Base-by-base conservation (phyloP, 164 flowering plant species). In the Magnolia officinalis region DNA sequence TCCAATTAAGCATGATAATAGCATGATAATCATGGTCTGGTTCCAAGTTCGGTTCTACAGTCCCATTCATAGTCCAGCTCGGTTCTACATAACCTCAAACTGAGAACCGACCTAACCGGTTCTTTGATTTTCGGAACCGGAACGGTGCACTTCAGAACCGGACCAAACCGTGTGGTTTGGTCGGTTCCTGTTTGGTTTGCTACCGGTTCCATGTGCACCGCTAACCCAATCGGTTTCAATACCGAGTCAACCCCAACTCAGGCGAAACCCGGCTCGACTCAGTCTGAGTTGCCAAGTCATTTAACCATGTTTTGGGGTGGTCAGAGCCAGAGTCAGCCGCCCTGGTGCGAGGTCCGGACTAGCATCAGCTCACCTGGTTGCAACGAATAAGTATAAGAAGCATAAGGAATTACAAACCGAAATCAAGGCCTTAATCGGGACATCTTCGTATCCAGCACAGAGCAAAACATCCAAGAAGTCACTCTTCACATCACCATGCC, bases 381-480 rank as follows among this genome's bases (percentile, higher is more conserved):
- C 70, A 67, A 67, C 1, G 1, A 10, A 65, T 16, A 5, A 65
- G n/a, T 65, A n/a, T 8, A 10, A 8, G 18, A 67, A 2, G 16
- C 61, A 55, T 0, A 55, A 67, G 61, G 18, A 55, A 70, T 7
- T 9, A n/a, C 23, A 23, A 16, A 73, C 85, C 81, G 66, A n/a
- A 59, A 81, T 66, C 78, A 81, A 50, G 23, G 75, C 29, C 63
- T 83, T 77, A 68, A 79, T 77, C 16, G 75, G 78, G 4, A 75
- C 73, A 58, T 81, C 82, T 0, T 51, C 50, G 20, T 77, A 74
- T 19, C 76, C 78, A 24, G 72, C 58, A 23, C 26, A 50, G 2
- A 80, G 72, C 69, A 80, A 71, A 16, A 72, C 59, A 19, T 76
- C 74, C 72, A 83, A 74, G 26, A 83, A 80, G 64, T 83, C 83